Evolutionary conservation across 345 rosid genomes (phyloP).

Genomic region (Brassica incana): DNA sequence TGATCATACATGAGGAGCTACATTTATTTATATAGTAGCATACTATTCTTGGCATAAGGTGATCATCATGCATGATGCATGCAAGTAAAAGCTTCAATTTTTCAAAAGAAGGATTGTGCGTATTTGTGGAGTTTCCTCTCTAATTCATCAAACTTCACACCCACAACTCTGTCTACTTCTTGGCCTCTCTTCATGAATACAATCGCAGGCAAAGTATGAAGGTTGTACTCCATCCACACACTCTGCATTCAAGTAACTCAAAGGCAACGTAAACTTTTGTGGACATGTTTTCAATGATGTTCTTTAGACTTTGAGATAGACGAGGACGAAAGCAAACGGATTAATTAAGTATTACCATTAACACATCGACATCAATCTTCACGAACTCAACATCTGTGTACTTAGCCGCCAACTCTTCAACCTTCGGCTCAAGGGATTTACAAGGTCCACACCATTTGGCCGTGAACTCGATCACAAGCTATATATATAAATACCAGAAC

Average conservation of each 20-base stretch:
- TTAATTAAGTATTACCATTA: constrained; percentile 40
- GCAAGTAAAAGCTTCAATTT: constrained; percentile 10
- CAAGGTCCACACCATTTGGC: constrained; percentile 88
- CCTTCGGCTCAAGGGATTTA: constrained; percentile 52
- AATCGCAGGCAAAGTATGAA: constrained; percentile 56
- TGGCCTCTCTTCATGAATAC: constrained; percentile 63
- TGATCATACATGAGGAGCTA: too few species aligned
- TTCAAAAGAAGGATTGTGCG: constrained; percentile 23
- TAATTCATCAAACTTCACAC: constrained; percentile 56
- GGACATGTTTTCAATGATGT: neutral
- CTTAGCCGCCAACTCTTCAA: constrained; percentile 56
- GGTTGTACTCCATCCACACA: constrained; percentile 45
- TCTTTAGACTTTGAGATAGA: neutral
- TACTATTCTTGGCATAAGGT: constrained; percentile 18
- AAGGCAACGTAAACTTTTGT: neutral
- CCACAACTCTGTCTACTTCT: constrained; percentile 57
- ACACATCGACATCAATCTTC: constrained; percentile 69
- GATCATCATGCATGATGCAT: neutral
- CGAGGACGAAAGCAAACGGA: neutral
- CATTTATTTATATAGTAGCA: neutral
- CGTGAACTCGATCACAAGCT: constrained; percentile 75
- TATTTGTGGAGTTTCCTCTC: constrained; percentile 59
- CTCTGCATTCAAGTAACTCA: constrained; percentile 39
- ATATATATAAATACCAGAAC: constrained; percentile 4
- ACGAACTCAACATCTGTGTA: constrained; percentile 62